A percentile compares a stretch with the other conserved stretches of the same genome.
These are phyloP conservation scores for Silene noctiflora DNA, from an alignment of 179 eudicot species.

Conservation along the genomic window DNA sequence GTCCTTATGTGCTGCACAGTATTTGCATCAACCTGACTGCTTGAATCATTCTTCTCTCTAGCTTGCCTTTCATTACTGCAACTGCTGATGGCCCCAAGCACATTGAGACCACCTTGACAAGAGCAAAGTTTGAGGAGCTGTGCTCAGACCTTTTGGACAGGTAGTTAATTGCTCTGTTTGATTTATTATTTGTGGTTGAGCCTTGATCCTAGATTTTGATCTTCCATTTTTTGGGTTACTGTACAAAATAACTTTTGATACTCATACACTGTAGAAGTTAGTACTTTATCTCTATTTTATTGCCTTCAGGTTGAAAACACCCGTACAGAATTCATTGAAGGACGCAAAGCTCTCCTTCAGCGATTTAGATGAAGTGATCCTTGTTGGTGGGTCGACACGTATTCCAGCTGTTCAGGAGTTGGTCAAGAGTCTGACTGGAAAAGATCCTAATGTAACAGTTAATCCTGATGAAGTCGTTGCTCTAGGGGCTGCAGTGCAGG, in stretches of 20 bases:
- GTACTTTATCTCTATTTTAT: not conserved
- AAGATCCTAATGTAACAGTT: conserved; percentile 91
- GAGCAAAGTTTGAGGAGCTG: conserved; percentile 90
- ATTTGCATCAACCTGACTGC: conserved; percentile 6
- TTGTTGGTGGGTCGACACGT: conserved; percentile 97
- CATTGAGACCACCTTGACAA: conserved; percentile 90
- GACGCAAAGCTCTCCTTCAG: conserved; percentile 89
- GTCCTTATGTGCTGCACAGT: not conserved
- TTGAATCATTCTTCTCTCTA: conserved; percentile 23
- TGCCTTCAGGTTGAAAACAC: conserved; percentile 61
- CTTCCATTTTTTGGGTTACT: not conserved
- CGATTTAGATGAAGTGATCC: conserved; percentile 91
- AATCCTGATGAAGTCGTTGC: conserved; percentile 99
- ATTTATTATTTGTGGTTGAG: not conserved
- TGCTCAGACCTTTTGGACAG: conserved; percentile 93
- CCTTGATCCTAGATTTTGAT: not conserved
- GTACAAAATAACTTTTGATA: not conserved
- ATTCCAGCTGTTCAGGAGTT: conserved; percentile 93
- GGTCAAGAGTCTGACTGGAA: conserved; percentile 83
- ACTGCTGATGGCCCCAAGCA: conserved; percentile 99
- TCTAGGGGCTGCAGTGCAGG: conserved; percentile 99
- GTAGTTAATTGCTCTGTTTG: conserved; percentile 25
- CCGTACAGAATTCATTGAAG: conserved; percentile 80
- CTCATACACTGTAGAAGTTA: not conserved
- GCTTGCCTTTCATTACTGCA: conserved; percentile 95